Conservation (phyloP, 2,329 filamentous ascomycete genomes). For the Lachnellula suecica region DNA sequence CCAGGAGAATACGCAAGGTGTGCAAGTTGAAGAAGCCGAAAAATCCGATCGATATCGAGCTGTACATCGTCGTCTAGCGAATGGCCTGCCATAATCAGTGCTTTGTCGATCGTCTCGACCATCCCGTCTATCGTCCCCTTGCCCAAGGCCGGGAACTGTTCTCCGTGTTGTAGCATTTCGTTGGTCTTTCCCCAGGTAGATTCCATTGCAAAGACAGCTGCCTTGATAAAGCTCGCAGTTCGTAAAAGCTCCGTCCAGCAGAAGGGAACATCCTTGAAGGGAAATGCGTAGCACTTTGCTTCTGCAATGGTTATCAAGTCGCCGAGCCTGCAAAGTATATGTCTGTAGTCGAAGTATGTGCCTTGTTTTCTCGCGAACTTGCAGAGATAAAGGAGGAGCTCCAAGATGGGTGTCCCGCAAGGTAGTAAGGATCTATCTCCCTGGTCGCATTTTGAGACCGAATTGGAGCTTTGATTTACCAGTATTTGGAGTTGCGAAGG, state of each 20-base stretch:
- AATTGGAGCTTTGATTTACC: background rate
- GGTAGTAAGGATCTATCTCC: background rate
- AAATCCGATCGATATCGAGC: slow-evolving; percentile 50
- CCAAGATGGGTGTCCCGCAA: slow-evolving; percentile 19
- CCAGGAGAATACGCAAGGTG: background rate
- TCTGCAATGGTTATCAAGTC: slow-evolving; percentile 60
- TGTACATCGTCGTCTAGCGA: slow-evolving; percentile 5
- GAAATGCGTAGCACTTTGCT: slow-evolving; percentile 67
- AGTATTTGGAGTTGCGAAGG: background rate
- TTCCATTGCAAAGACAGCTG: slow-evolving; percentile 37
- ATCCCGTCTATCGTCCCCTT: slow-evolving; percentile 24
- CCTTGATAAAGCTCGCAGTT: slow-evolving; percentile 66
- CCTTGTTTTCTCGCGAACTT: slow-evolving; percentile 7
- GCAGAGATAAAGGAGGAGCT: slow-evolving; percentile 17
- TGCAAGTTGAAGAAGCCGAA: slow-evolving; percentile 64
- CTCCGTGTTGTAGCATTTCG: too few relatives aligned
- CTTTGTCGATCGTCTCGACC: slow-evolving; percentile 32
- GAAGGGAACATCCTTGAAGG: slow-evolving; percentile 63
- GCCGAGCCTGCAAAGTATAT: slow-evolving; percentile 41
- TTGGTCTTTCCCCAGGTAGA: slow-evolving; percentile 10
- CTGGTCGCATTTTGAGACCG: background rate
- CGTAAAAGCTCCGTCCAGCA: slow-evolving; percentile 73
- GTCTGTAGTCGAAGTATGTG: slow-evolving; percentile 1
- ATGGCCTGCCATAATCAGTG: slow-evolving; percentile 32
- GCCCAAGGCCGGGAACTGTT: background rate